Conservation (phyloP, 768 basidiomycete genomes). For the Lactarius hatsudake region DNA sequence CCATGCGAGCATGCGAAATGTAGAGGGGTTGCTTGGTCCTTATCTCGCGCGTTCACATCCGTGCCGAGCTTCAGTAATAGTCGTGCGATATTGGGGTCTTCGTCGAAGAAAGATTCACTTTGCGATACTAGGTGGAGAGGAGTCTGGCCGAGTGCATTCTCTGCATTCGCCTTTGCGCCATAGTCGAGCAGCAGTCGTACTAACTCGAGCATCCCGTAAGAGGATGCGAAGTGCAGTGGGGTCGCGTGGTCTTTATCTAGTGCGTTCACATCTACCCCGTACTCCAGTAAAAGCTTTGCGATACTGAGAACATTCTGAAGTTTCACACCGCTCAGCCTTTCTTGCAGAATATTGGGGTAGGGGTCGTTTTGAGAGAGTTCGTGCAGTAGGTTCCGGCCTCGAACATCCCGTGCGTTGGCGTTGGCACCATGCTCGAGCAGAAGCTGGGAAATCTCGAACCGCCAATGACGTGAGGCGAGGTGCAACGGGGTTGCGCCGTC, state of each 20-base stretch:
- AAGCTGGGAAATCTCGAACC: background rate
- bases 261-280: too few species aligned
- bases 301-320: too few species aligned
- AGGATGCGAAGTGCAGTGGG: background rate
- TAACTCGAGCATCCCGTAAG: accelerated
- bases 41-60: too few species aligned
- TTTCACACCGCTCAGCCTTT: too few species aligned
- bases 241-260: background rate
- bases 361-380: background rate
- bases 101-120: too few species aligned
- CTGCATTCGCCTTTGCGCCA: background rate
- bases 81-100: too few species aligned
- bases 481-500: background rate
- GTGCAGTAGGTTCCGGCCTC: background rate
- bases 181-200: background rate
- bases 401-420: accelerated
- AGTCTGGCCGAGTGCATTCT: background rate
- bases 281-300: too few species aligned
- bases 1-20: too few species aligned
- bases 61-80: too few species aligned
- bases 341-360: too few species aligned
- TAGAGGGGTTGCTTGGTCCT: too few species aligned
- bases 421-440: background rate
- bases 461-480: background rate
- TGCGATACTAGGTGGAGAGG: background rate